Conservation (phyloP, 371 early-diverging fungal species). For the Mucor velutinosus region DNA sequence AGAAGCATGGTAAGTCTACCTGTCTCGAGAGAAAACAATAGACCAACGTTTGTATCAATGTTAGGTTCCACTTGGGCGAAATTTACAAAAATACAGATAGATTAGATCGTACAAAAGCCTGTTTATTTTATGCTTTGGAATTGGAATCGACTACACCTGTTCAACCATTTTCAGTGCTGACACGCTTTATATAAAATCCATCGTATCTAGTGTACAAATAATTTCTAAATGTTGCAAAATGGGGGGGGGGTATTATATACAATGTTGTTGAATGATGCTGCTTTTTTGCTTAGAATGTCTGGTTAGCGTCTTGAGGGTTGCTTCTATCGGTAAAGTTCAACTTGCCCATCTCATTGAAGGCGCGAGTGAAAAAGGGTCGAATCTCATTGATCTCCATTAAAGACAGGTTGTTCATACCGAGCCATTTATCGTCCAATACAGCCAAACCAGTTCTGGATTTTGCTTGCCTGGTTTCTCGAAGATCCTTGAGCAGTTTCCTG, state of each 20-base stretch:
- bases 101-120: slow-evolving; percentile 64
- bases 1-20: slow-evolving; percentile 59
- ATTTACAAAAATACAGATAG: slow-evolving; percentile 59
- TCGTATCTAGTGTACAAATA: neutral
- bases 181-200: slow-evolving; percentile 35
- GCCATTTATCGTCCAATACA: slow-evolving; percentile 64
- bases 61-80: slow-evolving; percentile 60
- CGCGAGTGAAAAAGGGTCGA: slow-evolving; percentile 79
- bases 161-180: slow-evolving; percentile 60
- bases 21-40: neutral
- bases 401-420: slow-evolving; percentile 84
- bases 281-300: neutral
- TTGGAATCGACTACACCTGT: slow-evolving; percentile 69
- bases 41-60: neutral
- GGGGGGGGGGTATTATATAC: slow-evolving; percentile 7
- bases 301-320: neutral
- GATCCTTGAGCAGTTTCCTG: slow-evolving; percentile 75
- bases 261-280: neutral
- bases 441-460: slow-evolving; percentile 78
- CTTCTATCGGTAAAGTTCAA: slow-evolving; percentile 19
- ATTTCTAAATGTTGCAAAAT: neutral
- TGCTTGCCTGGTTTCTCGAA: slow-evolving; percentile 82
- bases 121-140: slow-evolving; percentile 74
- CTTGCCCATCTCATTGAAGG: slow-evolving; percentile 72
- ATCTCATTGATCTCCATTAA: slow-evolving; percentile 90